phyloP scores from a whole-genome alignment of 2,329 filamentous ascomycete genomes.

The Fusarium austroafricanum region DNA sequence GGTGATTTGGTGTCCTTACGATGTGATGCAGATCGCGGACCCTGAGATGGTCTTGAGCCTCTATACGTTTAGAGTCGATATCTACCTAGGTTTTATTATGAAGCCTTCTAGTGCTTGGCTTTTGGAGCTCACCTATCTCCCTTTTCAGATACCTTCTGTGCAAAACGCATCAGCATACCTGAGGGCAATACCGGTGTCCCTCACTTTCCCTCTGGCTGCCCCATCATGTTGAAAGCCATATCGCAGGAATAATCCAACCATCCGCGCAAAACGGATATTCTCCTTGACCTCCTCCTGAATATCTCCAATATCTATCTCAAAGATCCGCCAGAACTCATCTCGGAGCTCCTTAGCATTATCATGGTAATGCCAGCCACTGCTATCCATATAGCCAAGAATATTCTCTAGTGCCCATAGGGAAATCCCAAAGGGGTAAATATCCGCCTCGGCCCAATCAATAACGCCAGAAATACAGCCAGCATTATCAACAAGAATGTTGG shows the following conservation, averaged over 20 bases:
- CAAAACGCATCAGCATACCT: background rate
- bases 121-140: too few relatives aligned
- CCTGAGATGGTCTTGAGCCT: too few relatives aligned
- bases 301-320: background rate
- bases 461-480: background rate
- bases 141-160: background rate
- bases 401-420: slow-evolving; percentile 1
- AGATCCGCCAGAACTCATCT: background rate
- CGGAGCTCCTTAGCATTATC: background rate
- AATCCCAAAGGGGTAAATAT: background rate
- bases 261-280: background rate
- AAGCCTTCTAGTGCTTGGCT: too few relatives aligned
- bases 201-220: background rate
- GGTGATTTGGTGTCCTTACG: too few relatives aligned
- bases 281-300: background rate
- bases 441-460: background rate
- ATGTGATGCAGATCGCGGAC: too few relatives aligned
- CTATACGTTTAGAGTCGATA: too few relatives aligned
- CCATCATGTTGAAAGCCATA: background rate
- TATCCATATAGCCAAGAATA: background rate
- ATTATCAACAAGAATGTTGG: background rate
- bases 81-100: too few relatives aligned
- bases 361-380: background rate
- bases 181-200: background rate
- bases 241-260: background rate